Percentiles rank a stretch among this genome's conserved stretches.
Evolutionary conservation across 805 yeast genomes (phyloP).

Genomic region (Starmerella bombi): DNA sequence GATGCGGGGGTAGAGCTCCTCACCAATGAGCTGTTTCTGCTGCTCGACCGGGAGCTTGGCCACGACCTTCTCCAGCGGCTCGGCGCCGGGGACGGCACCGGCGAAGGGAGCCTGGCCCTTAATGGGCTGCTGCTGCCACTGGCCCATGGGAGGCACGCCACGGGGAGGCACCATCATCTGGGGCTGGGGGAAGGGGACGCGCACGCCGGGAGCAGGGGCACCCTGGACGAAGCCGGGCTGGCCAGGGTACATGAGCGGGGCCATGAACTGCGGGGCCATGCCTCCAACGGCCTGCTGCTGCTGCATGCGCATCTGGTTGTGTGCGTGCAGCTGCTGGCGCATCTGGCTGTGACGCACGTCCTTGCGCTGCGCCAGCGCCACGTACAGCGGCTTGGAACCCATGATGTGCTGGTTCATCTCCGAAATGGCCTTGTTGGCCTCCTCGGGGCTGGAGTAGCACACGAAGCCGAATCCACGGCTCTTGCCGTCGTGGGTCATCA

Average conservation of each 20-base stretch:
- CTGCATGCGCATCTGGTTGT: constrained; percentile 96
- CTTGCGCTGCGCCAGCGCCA: constrained; percentile 97
- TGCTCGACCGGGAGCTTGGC: constrained; percentile 56
- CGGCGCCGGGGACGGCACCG: constrained; percentile 21
- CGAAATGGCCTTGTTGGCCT: constrained; percentile 94
- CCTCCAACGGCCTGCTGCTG: constrained; percentile 71
- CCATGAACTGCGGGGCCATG: constrained; percentile 72
- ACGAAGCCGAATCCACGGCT: constrained; percentile 98
- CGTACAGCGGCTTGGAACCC: constrained; percentile 90
- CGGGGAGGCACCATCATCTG: constrained; percentile 27
- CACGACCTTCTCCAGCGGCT: constrained; percentile 51
- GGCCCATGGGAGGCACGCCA: constrained; percentile 29
- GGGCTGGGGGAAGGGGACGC: constrained; percentile 35
- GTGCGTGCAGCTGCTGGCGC: constrained; percentile 94
- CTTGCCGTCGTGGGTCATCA: constrained; percentile 93
- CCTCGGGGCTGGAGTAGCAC: constrained; percentile 94
- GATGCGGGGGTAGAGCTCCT: constrained; percentile 88
- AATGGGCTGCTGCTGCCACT: constrained; percentile 26
- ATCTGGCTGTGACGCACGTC: constrained; percentile 94
- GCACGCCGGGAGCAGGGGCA: constrained; percentile 41
- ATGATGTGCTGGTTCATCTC: constrained; percentile 98
- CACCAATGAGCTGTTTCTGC: constrained; percentile 96
- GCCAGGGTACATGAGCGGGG: constrained; percentile 31
- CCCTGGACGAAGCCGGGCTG: constrained; percentile 79
- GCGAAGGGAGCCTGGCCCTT: constrained; percentile 29